Conservation (phyloP, 2,329 filamentous ascomycete species). For the Colletotrichum coccodes region DNA sequence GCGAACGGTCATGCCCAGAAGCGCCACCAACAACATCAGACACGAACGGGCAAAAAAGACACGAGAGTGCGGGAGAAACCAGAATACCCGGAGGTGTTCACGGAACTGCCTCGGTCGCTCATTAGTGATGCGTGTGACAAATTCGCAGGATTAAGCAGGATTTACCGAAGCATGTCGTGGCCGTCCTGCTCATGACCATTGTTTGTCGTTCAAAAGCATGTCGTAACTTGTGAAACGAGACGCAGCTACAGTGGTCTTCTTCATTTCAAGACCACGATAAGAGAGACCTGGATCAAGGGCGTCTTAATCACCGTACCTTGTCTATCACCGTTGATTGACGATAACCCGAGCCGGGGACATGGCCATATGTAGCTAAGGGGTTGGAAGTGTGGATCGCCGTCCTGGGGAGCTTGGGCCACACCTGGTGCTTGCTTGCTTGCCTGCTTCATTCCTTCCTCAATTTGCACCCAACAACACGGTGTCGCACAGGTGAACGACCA, state of each 20-base stretch:
- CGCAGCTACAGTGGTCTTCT: neutral
- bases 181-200: neutral
- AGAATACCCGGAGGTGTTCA: neutral
- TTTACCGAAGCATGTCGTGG: neutral
- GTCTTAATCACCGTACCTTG: constrained; percentile 2
- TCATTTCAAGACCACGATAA: neutral
- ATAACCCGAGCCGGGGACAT: constrained; percentile 6
- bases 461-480: neutral
- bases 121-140: neutral
- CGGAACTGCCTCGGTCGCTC: constrained; percentile 18
- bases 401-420: constrained; percentile 13
- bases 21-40: neutral
- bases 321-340: neutral
- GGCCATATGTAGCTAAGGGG: constrained; percentile 23
- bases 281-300: neutral
- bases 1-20: neutral
- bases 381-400: neutral
- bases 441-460: too few species aligned
- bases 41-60: neutral
- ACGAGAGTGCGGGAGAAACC: neutral
- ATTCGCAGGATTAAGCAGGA: neutral
- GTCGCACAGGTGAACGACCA: neutral
- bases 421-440: neutral
- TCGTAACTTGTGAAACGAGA: neutral
- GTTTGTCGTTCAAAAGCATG: constrained; percentile 1